Percentiles rank a stretch among this genome's conserved stretches.
phyloP scores from a whole-genome alignment of 139 green algal species.

The Eudorina sp. region DNA sequence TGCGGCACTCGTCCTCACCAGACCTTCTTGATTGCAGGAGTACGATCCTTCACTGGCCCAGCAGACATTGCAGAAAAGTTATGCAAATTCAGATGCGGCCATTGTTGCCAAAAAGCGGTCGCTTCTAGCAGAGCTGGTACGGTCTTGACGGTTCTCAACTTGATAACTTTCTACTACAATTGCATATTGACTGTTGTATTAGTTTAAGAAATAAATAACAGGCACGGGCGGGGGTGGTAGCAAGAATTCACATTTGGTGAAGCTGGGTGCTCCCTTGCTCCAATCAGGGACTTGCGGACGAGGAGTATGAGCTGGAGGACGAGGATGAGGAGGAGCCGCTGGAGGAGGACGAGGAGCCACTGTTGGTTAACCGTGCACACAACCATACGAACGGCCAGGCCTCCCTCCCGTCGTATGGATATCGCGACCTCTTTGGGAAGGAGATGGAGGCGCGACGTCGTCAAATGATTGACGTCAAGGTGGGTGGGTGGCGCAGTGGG shows the following conservation, averaged over 20 bases:
- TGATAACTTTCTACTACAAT: too few species aligned
- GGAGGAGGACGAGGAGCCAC: slow-evolving; percentile 38
- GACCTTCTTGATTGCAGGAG: neutral
- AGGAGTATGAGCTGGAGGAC: slow-evolving; percentile 51
- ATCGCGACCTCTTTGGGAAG: slow-evolving; percentile 47
- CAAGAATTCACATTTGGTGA: neutral
- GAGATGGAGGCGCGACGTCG: slow-evolving; percentile 26
- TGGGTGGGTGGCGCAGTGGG: neutral
- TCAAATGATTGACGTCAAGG: slow-evolving; percentile 47
- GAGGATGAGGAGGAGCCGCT: slow-evolving; percentile 28
- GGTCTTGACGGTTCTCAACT: neutral
- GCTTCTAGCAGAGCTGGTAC: slow-evolving; percentile 42
- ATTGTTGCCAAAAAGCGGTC: slow-evolving; percentile 27
- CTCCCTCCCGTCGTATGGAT: slow-evolving; percentile 10
- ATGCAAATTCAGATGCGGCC: neutral
- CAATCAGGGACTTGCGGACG: slow-evolving; percentile 50
- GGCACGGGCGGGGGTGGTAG: slow-evolving; percentile 5
- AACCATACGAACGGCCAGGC: slow-evolving; percentile 27
- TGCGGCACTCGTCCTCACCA: neutral
- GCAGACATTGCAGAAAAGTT: slow-evolving; percentile 45
- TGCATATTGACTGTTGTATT: too few species aligned
- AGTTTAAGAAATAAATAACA: too few species aligned
- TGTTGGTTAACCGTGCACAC: neutral
- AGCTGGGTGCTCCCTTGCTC: neutral
- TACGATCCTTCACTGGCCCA: slow-evolving; percentile 53